A percentile compares a stretch with the other conserved stretches of the same genome.
Evolutionary conservation across 202 grass and related monocot genomes (phyloP).

Genomic region (Panicum hallii): DNA sequence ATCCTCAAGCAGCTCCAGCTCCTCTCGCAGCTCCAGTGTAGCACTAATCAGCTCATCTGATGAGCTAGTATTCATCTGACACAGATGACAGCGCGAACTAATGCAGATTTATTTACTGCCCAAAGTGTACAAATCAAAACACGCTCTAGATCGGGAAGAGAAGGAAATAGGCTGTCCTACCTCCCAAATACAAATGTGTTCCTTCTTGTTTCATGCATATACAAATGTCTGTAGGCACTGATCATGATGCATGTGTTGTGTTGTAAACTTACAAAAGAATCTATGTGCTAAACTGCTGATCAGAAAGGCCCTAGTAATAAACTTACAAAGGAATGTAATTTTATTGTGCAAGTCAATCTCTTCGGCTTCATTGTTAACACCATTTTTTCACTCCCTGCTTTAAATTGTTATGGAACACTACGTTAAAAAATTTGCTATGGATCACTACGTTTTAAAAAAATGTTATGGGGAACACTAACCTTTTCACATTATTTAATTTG

Average conservation of each 20-base stretch:
- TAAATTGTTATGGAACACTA: no score
- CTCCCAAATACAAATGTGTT: conserved; percentile 5
- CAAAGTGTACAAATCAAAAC: neutral
- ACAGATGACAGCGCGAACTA: neutral
- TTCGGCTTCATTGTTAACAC: neutral
- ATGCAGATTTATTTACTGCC: neutral
- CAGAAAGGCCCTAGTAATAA: neutral
- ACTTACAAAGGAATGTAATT: neutral
- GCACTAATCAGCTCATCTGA: conserved; percentile 4
- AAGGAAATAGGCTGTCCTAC: conserved; percentile 27
- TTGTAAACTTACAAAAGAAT: neutral
- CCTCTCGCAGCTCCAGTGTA: conserved; percentile 63
- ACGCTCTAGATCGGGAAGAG: neutral
- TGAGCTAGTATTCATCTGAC: neutral
- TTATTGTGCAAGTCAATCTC: neutral
- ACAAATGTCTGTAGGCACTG: neutral
- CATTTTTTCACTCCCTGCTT: no score
- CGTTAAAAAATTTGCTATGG: no score
- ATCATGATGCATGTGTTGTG: neutral
- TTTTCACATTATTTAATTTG: no score
- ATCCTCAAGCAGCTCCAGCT: conserved; percentile 91
- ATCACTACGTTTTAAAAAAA: no score
- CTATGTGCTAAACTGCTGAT: neutral
- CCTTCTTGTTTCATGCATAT: neutral
- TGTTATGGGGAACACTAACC: no score